A percentile compares a stretch with the other conserved stretches of the same genome.
Evolutionary conservation across 768 basidiomycete species (phyloP).

Genomic region (Strobilomyces dryophilus): DNA sequence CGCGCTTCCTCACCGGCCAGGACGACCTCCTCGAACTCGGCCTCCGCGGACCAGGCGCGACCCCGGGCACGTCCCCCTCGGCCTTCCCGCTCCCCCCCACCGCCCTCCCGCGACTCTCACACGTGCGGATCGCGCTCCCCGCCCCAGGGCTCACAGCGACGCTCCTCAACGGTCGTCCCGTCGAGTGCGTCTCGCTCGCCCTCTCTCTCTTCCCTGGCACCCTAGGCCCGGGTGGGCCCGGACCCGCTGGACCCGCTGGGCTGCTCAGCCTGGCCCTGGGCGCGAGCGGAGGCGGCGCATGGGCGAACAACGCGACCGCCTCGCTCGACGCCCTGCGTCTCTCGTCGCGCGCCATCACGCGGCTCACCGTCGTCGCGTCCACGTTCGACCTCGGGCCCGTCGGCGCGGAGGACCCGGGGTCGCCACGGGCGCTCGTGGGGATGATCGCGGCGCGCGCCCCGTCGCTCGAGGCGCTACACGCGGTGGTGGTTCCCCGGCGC

Average conservation of each 20-base stretch:
- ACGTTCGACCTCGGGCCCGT: too few relatives aligned
- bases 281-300: too few relatives aligned
- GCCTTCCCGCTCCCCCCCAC: constrained; percentile 31
- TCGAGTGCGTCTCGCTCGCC: constrained; percentile 51
- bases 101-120: constrained; percentile 45
- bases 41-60: constrained; percentile 43
- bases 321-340: constrained; percentile 43
- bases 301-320: constrained; percentile 23
- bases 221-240: too few relatives aligned
- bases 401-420: constrained; percentile 25
- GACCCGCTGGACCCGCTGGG: too few relatives aligned
- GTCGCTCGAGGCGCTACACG: constrained; percentile 53
- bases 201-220: constrained; percentile 25
- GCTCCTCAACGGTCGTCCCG: constrained; percentile 44
- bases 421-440: constrained; percentile 35
- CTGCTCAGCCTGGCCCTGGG: too few relatives aligned
- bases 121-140: constrained; percentile 53
- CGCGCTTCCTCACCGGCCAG: constrained; percentile 50
- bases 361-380: constrained; percentile 58
- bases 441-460: constrained; percentile 47
- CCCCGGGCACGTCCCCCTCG: too few relatives aligned
- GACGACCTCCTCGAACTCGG: constrained; percentile 46
- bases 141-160: constrained; percentile 42
- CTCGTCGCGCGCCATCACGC: constrained; percentile 37
- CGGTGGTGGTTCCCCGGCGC: constrained; percentile 51